A percentile compares a stretch with the other conserved stretches of the same genome.
phyloP scores from a whole-genome alignment of 148 eudicot genomes.

The Fagopyrum homotropicum region DNA sequence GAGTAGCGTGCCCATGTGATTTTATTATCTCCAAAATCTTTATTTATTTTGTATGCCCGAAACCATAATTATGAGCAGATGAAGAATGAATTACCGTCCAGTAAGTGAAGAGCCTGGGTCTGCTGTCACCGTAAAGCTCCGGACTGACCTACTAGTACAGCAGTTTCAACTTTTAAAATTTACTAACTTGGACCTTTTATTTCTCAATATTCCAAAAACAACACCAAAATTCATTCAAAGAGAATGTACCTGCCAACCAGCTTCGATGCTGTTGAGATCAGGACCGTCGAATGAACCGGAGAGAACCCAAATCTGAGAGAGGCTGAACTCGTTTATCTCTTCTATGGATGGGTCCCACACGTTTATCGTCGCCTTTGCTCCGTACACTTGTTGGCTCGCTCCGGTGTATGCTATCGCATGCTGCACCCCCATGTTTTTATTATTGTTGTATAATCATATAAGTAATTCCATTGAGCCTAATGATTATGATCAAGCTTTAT shows the following conservation, averaged over 20 bases:
- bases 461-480: no score
- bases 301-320: constrained; percentile 95
- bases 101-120: constrained; percentile 92
- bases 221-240: neutral
- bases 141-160: constrained; percentile 99
- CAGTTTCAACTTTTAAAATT: constrained; percentile 59
- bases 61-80: neutral
- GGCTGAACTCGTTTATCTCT: constrained; percentile 78
- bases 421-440: constrained; percentile 21
- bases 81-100: constrained; percentile 71
- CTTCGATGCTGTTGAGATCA: constrained; percentile 97
- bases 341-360: constrained; percentile 91
- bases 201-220: neutral
- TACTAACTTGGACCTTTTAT: neutral
- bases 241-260: constrained; percentile 92
- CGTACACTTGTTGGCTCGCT: constrained; percentile 57
- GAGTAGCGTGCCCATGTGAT: constrained; percentile 13
- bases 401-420: constrained; percentile 96
- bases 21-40: neutral
- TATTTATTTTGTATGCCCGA: neutral
- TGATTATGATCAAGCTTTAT: neutral
- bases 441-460: no score
- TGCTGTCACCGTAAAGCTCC: constrained; percentile 99
- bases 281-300: constrained; percentile 95
- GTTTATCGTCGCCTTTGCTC: constrained; percentile 89